Percentiles rank a stretch among this genome's conserved stretches.
Conservation (phyloP, 2,329 filamentous ascomycete species). For the Didymella pomorum region DNA sequence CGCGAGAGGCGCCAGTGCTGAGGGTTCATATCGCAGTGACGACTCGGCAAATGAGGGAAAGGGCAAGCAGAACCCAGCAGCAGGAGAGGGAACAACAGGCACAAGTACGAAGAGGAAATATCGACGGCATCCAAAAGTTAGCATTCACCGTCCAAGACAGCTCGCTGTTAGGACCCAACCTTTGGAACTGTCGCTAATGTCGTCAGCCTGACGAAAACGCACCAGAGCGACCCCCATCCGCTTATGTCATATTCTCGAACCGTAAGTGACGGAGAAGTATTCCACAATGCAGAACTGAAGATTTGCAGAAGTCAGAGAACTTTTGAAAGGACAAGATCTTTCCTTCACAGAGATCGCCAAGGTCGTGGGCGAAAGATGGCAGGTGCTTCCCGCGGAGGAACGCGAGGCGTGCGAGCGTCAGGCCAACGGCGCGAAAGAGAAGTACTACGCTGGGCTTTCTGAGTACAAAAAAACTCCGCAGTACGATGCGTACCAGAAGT, state of each 20-base stretch:
- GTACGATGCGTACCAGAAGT: slow-evolving; percentile 73
- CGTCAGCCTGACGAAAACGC: slow-evolving; percentile 77
- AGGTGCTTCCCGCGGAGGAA: slow-evolving; percentile 70
- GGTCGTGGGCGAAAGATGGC: slow-evolving; percentile 82
- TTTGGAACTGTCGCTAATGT: slow-evolving; percentile 25
- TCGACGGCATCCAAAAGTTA: slow-evolving; percentile 76
- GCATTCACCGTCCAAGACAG: slow-evolving; percentile 23
- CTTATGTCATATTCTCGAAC: slow-evolving; percentile 87
- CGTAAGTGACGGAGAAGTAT: slow-evolving; percentile 61
- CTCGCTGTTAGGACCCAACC: background rate
- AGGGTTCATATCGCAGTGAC: slow-evolving; percentile 65
- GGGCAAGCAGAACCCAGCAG: slow-evolving; percentile 52
- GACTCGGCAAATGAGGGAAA: slow-evolving; percentile 59
- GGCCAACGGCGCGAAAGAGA: slow-evolving; percentile 77
- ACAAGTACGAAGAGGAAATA: slow-evolving; percentile 73
- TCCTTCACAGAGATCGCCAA: slow-evolving; percentile 87
- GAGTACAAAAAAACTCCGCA: slow-evolving; percentile 80
- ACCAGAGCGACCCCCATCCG: slow-evolving; percentile 80
- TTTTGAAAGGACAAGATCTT: slow-evolving; percentile 76
- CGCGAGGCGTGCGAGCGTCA: slow-evolving; percentile 77
- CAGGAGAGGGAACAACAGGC: slow-evolving; percentile 18
- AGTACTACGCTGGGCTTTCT: slow-evolving; percentile 74
- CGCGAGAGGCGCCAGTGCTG: slow-evolving; percentile 60
- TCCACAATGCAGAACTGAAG: slow-evolving; percentile 26
- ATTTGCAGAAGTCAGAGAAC: slow-evolving; percentile 73